Evolutionary conservation across 2,329 filamentous ascomycete species (phyloP).

Genomic region (Ophiostoma ips): DNA sequence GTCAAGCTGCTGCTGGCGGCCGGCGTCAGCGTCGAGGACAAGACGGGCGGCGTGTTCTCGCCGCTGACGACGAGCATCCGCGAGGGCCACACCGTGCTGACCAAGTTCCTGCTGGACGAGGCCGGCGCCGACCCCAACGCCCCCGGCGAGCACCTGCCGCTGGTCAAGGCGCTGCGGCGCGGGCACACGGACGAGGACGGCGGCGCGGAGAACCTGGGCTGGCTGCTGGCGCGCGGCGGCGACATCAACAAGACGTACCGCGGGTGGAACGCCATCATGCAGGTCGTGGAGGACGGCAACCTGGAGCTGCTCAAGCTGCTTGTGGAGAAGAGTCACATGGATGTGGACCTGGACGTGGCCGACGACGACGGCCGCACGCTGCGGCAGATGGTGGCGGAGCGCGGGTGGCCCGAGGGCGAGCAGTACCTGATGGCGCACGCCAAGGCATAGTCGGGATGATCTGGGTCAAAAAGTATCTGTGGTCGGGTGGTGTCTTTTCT

Average conservation of each 20-base stretch:
- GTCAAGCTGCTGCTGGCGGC: constrained; percentile 51
- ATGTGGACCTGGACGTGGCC: constrained; percentile 15
- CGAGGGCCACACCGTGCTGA: constrained; percentile 35
- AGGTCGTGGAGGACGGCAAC: constrained; percentile 52
- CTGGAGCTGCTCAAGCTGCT: constrained; percentile 37
- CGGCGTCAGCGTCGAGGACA: constrained; percentile 55
- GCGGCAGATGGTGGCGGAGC: constrained; percentile 41
- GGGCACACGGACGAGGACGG: constrained; percentile 41
- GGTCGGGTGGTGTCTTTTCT: not conserved
- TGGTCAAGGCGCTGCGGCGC: constrained; percentile 54
- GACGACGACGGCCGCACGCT: constrained; percentile 24
- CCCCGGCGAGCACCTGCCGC: constrained; percentile 55
- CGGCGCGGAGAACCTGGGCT: constrained; percentile 39
- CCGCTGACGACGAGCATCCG: constrained; percentile 16
- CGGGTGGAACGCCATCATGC: constrained; percentile 51
- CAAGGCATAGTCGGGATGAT: not conserved
- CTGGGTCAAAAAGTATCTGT: not conserved
- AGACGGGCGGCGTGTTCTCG: constrained; percentile 59
- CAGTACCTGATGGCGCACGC: constrained; percentile 25
- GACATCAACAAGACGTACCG: constrained; percentile 56
- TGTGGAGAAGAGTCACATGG: constrained; percentile 19
- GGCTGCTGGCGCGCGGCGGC: constrained; percentile 45
- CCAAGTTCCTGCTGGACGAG: constrained; percentile 29
- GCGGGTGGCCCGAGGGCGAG: constrained; percentile 45
- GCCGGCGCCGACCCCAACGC: constrained; percentile 15